A percentile compares a stretch with the other conserved stretches of the same genome.
Conservation (phyloP, 257 asterid species). For the Capsicum chinense region DNA sequence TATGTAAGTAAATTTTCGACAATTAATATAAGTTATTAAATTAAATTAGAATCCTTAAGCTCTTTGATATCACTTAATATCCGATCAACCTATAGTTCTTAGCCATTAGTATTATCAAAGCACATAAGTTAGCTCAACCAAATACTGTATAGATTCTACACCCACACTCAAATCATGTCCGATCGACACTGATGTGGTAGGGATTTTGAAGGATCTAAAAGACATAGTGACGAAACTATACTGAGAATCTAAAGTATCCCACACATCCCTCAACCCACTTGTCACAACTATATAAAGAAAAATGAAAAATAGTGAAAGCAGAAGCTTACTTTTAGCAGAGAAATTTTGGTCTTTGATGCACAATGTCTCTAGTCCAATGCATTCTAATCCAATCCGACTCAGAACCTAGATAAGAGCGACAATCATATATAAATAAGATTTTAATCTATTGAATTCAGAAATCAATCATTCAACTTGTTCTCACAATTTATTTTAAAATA, state of each 20-base stretch:
- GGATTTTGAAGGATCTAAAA: conserved; percentile 4
- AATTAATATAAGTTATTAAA: no score
- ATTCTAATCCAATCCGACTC: conserved; percentile 66
- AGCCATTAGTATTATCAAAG: no score
- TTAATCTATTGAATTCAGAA: background rate
- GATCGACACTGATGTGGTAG: background rate
- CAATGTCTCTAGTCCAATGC: conserved; percentile 66
- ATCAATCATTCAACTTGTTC: conserved; percentile 8
- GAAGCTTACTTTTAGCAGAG: conserved; percentile 71
- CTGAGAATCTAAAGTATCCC: background rate
- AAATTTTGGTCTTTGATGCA: conserved; percentile 75
- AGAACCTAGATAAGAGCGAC: conserved; percentile 60
- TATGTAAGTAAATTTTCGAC: no score
- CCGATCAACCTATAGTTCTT: no score
- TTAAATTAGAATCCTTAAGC: no score
- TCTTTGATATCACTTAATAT: no score
- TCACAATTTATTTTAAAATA: background rate
- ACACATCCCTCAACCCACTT: background rate
- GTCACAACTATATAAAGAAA: background rate
- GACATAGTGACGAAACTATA: background rate
- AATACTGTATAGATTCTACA: background rate
- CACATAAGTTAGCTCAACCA: no score
- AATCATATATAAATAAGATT: background rate
- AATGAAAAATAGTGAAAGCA: conserved; percentile 8
- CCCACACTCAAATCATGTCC: background rate